These are phyloP conservation scores for Arabidopsis suecica DNA, from an alignment of 345 rosid species.

Conservation along the genomic window DNA sequence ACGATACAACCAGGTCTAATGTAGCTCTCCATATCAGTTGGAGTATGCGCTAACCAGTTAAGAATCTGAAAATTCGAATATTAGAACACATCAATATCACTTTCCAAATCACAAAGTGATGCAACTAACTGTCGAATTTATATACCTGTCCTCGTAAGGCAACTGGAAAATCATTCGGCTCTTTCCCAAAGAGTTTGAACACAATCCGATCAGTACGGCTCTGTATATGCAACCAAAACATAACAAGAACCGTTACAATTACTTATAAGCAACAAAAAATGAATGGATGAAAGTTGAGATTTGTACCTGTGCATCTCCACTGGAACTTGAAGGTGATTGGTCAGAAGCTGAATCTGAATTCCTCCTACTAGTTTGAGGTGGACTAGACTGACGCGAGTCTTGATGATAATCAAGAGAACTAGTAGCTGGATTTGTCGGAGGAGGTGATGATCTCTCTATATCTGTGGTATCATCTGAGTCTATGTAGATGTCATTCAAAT, in stretches of 20 bases:
- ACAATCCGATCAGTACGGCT: constrained; percentile 88
- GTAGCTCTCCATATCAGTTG: constrained; percentile 97
- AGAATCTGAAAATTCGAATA: constrained; percentile 67
- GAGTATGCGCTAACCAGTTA: constrained; percentile 91
- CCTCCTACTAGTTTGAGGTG: constrained; percentile 90
- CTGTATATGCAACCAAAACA: constrained; percentile 49
- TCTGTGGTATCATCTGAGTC: constrained; percentile 87
- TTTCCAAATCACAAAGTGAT: constrained; percentile 21
- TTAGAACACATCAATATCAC: constrained; percentile 21
- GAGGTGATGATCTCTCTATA: constrained; percentile 66
- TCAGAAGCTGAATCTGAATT: constrained; percentile 96
- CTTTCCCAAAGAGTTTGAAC: constrained; percentile 93
- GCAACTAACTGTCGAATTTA: background rate
- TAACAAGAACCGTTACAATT: constrained; percentile 15
- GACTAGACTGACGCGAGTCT: constrained; percentile 88
- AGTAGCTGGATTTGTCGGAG: constrained; percentile 59
- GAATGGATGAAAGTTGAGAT: background rate
- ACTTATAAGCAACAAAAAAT: constrained; percentile 6
- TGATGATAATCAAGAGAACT: constrained; percentile 69
- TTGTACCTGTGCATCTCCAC: constrained; percentile 82
- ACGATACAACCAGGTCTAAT: constrained; percentile 95
- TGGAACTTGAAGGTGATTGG: constrained; percentile 93
- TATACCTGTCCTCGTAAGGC: constrained; percentile 82
- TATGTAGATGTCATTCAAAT: constrained; percentile 80
- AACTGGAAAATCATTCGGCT: constrained; percentile 84